Evolutionary conservation across 495 filamentous ascomycete species (phyloP).

Genomic region (Thermothielavioides terrestris): DNA sequence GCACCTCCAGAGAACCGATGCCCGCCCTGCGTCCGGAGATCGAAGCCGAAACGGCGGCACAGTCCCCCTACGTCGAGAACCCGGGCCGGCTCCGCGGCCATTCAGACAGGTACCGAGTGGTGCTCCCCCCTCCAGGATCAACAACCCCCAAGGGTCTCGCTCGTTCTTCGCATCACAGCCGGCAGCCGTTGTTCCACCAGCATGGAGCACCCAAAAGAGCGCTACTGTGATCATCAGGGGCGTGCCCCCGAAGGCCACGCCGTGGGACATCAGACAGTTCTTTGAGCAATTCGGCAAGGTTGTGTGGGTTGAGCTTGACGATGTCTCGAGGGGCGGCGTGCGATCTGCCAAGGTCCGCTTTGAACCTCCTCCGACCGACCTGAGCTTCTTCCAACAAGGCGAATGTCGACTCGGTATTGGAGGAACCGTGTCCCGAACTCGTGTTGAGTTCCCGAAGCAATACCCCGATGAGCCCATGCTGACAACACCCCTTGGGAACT

Average conservation of each 20-base stretch:
- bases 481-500: conserved; percentile 20
- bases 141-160: background rate
- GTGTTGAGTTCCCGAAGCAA: conserved; percentile 8
- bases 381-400: conserved; percentile 15
- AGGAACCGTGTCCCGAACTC: background rate
- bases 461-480: background rate
- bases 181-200: conserved; percentile 9
- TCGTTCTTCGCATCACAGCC: background rate
- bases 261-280: conserved; percentile 18
- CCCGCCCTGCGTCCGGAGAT: background rate
- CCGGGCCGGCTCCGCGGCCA: background rate
- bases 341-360: conserved; percentile 26
- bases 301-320: conserved; percentile 28
- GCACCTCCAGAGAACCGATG: background rate
- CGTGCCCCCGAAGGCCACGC: conserved; percentile 18
- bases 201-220: conserved; percentile 20
- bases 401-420: conserved; percentile 4
- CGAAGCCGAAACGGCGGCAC: background rate
- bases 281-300: conserved; percentile 26
- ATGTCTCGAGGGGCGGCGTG: conserved; percentile 1
- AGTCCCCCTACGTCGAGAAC: background rate
- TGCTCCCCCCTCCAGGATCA: background rate
- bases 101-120: background rate
- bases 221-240: conserved; percentile 18
- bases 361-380: conserved; percentile 28